These are phyloP conservation scores for Pseudocohnilembus persalinus DNA, from an alignment of 169 alveolate species.

Conservation along the genomic window DNA sequence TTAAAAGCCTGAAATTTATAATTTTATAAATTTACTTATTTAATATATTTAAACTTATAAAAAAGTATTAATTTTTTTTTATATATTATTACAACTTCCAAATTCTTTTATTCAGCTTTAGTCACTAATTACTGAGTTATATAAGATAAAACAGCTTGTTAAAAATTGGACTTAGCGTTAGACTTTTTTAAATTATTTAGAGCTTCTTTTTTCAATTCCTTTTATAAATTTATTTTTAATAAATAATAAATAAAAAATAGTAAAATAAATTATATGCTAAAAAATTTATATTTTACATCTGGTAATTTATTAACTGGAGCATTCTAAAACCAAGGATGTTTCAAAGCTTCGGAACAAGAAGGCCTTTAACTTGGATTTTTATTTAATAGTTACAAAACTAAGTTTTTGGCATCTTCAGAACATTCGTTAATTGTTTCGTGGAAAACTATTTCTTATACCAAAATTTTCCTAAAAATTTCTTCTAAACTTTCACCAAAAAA, in stretches of 20 bases:
- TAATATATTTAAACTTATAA: no score
- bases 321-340: conserved; percentile 86
- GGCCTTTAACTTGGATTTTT: conserved; percentile 84
- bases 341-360: conserved; percentile 80
- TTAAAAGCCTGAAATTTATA: neutral
- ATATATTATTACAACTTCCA: neutral
- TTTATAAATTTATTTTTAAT: no score
- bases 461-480: neutral
- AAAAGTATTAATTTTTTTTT: no score
- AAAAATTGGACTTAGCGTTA: neutral
- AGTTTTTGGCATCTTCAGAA: conserved; percentile 55
- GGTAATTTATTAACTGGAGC: conserved; percentile 9
- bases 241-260: neutral
- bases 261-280: conserved; percentile 2
- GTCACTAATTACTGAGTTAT: neutral
- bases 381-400: conserved; percentile 60
- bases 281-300: neutral
- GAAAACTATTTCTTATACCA: conserved; percentile 44
- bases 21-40: no score
- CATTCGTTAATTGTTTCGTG: conserved; percentile 40
- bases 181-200: conserved; percentile 28
- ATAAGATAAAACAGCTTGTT: neutral
- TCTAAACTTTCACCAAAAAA: conserved; percentile 7
- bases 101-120: neutral
- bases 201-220: neutral